A percentile compares a stretch with the other conserved stretches of the same genome.
phyloP scores from a whole-genome alignment of 805 yeast species.

The Yarrowia keelungensis region DNA sequence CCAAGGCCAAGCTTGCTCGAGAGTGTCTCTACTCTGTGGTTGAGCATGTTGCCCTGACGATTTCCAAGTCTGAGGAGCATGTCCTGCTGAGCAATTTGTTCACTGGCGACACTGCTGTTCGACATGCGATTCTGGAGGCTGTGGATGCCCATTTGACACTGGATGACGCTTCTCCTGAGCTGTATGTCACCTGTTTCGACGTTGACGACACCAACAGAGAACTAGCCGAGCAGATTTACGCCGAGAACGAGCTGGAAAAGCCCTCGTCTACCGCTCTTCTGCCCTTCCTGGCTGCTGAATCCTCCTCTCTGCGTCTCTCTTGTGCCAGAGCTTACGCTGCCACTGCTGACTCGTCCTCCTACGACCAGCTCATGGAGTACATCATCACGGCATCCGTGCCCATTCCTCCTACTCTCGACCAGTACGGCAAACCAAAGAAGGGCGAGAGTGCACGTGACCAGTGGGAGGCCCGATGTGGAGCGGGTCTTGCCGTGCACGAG shows the following conservation, averaged over 20 bases:
- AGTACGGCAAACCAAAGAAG: conserved; percentile 72
- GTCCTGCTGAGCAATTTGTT: conserved; percentile 64
- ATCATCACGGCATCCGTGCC: conserved; percentile 70
- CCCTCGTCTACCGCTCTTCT: conserved; percentile 57
- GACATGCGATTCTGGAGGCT: conserved; percentile 80
- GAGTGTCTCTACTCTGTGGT: conserved; percentile 81
- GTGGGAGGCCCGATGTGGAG: conserved; percentile 87
- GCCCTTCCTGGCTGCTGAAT: conserved; percentile 58
- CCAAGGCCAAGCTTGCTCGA: conserved; percentile 80
- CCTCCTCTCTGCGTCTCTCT: conserved; percentile 74
- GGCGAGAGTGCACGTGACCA: conserved; percentile 70
- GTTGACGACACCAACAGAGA: conserved; percentile 67
- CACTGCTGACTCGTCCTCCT: conserved; percentile 55
- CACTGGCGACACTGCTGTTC: conserved; percentile 71
- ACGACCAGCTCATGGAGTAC: conserved; percentile 56
- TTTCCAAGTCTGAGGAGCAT: conserved; percentile 62
- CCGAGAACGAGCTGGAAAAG: conserved; percentile 68
- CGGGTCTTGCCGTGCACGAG: conserved; percentile 69
- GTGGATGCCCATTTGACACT: conserved; percentile 77
- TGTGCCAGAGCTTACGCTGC: conserved; percentile 73
- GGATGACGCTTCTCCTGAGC: conserved; percentile 60
- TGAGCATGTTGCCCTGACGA: conserved; percentile 73
- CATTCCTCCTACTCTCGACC: conserved; percentile 77
- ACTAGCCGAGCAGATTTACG: conserved; percentile 84
- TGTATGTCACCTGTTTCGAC: conserved; percentile 82